Evolutionary conservation across 2,329 filamentous ascomycete species (phyloP).

Genomic region (Aspergillus tubingensis): DNA sequence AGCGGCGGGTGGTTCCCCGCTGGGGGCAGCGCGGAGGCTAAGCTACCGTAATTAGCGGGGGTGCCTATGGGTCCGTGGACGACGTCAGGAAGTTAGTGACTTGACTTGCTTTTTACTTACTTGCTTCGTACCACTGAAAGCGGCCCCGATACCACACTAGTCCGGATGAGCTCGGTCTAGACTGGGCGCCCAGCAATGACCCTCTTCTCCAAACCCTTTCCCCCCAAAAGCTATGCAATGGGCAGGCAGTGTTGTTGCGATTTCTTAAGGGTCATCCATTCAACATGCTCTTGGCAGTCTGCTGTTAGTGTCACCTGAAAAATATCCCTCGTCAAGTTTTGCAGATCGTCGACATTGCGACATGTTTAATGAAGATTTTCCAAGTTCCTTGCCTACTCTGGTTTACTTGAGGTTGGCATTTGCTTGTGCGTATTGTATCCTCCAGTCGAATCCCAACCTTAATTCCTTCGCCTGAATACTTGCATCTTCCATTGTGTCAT

Average conservation of each 20-base stretch:
- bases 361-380: background rate
- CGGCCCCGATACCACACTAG: background rate
- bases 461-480: constrained; percentile 1
- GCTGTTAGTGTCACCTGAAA: background rate
- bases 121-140: background rate
- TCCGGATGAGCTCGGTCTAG: background rate
- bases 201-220: background rate
- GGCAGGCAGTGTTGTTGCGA: background rate
- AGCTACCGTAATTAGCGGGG: constrained; percentile 1
- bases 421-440: background rate
- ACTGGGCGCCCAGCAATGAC: background rate
- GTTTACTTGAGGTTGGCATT: background rate
- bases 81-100: background rate
- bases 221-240: background rate
- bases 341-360: background rate
- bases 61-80: background rate
- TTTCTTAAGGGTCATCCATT: background rate
- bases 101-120: background rate
- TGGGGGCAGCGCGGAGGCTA: background rate
- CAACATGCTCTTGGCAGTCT: background rate
- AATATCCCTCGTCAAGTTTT: background rate
- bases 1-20: background rate
- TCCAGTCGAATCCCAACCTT: background rate
- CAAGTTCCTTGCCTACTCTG: background rate
- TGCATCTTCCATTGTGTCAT: constrained; percentile 1